Conservation (phyloP, 1,284 basidiomycete genomes). For the Papiliotrema nemorosa region DNA sequence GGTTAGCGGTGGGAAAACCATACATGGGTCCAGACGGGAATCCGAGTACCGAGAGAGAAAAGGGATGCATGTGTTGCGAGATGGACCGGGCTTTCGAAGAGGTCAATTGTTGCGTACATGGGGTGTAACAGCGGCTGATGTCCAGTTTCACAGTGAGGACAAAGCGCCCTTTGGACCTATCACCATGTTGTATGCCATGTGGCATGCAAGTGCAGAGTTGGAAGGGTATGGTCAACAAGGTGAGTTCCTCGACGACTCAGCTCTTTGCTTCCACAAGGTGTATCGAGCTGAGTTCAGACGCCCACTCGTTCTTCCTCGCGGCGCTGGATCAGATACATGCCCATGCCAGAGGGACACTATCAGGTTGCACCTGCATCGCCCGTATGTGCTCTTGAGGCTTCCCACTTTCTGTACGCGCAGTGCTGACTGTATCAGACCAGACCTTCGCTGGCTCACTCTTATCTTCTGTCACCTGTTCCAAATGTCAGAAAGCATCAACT, state of each 20-base stretch:
- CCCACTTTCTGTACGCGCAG: background rate
- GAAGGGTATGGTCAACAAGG: constrained; percentile 89
- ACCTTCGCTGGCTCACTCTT: constrained; percentile 85
- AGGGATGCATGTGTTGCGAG: constrained; percentile 84
- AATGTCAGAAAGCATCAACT: constrained; percentile 66
- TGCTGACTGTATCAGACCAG: constrained; percentile 53
- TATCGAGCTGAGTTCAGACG: constrained; percentile 21
- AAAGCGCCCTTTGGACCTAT: constrained; percentile 74
- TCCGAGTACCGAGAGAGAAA: constrained; percentile 50
- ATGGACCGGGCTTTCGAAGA: constrained; percentile 89
- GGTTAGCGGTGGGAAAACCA: constrained; percentile 33
- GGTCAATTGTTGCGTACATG: constrained; percentile 49
- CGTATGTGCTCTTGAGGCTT: constrained; percentile 45
- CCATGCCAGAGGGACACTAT: constrained; percentile 61
- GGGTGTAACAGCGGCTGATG: background rate
- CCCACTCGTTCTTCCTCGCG: constrained; percentile 65
- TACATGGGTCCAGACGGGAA: constrained; percentile 21
- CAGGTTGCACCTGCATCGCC: constrained; percentile 78
- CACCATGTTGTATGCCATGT: constrained; percentile 78
- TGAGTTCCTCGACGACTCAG: constrained; percentile 18
- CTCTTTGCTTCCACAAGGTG: no score
- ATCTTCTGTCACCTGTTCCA: constrained; percentile 82
- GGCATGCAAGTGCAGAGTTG: constrained; percentile 77
- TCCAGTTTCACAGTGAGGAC: constrained; percentile 68
- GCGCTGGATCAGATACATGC: constrained; percentile 78